Base-by-base conservation (phyloP, 768 basidiomycete genomes). In the Leccinellum albellum region DNA sequence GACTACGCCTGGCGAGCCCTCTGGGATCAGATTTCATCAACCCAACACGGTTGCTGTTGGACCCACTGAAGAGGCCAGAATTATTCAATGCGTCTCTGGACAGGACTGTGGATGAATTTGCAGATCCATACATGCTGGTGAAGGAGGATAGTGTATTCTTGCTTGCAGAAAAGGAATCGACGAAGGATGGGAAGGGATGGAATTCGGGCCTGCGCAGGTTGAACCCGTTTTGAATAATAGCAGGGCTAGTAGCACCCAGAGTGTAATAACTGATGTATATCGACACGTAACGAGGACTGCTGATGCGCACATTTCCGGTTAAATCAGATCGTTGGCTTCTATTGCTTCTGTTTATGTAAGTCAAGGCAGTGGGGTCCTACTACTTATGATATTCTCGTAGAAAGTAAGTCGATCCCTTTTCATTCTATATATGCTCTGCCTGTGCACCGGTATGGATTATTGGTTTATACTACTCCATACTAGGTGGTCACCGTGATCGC, bases 31-130 rank as follows among this genome's bases (percentile, higher is more conserved):
- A 63, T 35, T 62, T 63, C 26, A 40, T 51, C 14, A 23, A 60
- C 51, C 12, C 56, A 8, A 55, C 61, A 8, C 49, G 57, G 15
- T 29, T 63, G 21, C 51, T 66, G 9, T 33, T 65, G 55, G 42
- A 63, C 9, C 50, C 58, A 13, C 1, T 65, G 51, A 55, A 46
- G 54, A 53, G 55, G 15, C 35, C 63, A 10, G 56, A 56, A 9
- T 26, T 61, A 4, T 65, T 64, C 54, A 53, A 64, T 17, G 51
- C 54, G 1, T 46, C 60, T 17, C 12, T 61, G 44, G 8, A 13
- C 0, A 47, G 31, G 24, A 61, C 55, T 6, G 8, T 64, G 21
- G 44, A 51, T 3, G 24, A 40, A 5, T 47, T 47, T 15, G 53
- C 14, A 26, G 42, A 61, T 26, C 60, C 53, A 4, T 58, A 53